Base-by-base conservation (phyloP, 768 basidiomycete species). In the Baorangia bicolor region DNA sequence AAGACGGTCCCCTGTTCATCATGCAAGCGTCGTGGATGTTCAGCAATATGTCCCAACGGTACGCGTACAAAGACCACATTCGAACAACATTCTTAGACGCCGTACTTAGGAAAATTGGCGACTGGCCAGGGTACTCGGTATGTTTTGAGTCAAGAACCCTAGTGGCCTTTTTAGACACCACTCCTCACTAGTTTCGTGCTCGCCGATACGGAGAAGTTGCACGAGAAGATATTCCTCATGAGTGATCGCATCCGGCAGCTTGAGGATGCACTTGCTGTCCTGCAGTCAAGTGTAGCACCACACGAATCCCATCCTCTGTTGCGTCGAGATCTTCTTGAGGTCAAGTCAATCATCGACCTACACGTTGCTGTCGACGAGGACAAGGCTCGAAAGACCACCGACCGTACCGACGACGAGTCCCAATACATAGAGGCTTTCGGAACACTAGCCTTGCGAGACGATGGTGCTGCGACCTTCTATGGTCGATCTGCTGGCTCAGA, bases 121-220 rank as follows among this genome's bases (percentile, higher is more conserved):
- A 90, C 88, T 1, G 88, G 88, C 5, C 86, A 90, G 65, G 88
- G 88, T 20, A 90, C 88, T 38, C 78, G 88, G 87, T 87, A 62
- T 54, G 80, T 55, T 37, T 44, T 10, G 34, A 16, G 34, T 51
- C 23, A 16, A 10, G 33, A 23, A 20, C n/a, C 10, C n/a, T 8
- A 27, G 5, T 30, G 23, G 11, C 46, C 10, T 30, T 27, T 53
- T 46, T 10, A 56, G 30, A 49, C 33, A 16, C 28, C 1, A 1
- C 41, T 30, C 49, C 13, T 14, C 28, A 9, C 4, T 41, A 87
- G 86, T 37, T 88, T 88, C 60, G 87, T 88, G 27, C 78, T 88
- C 21, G 86, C 86, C 3, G 86, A 86, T 54, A 88, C 86, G 1
- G 87, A 87, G 55, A 82, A 81, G 53, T 72, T 88, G 43, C 87